phyloP scores from a whole-genome alignment of 345 rosid genomes.

The Brassica cretica region DNA sequence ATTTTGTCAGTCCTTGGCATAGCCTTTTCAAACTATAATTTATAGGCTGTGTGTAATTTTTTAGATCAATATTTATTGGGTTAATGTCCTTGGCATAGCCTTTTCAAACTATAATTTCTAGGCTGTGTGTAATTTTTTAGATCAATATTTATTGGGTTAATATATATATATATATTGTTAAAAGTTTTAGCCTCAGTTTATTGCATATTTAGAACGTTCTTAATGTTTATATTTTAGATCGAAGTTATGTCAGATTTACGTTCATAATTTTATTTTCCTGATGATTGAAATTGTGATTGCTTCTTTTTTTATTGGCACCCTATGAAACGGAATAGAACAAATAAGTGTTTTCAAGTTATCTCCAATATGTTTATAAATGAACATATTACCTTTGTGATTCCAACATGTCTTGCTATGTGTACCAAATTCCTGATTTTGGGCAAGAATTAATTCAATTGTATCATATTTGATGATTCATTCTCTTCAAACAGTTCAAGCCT shows the following conservation, averaged over 20 bases:
- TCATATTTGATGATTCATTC: background rate
- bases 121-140: background rate
- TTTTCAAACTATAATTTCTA: background rate
- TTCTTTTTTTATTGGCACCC: background rate
- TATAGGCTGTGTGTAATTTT: background rate
- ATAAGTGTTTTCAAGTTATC: background rate
- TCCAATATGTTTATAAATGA: background rate
- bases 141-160: background rate
- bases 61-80: background rate
- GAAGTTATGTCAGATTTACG: background rate
- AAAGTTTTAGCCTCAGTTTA: too few species aligned
- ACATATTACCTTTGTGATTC: background rate
- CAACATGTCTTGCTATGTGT: background rate
- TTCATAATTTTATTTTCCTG: background rate
- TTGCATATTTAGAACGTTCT: background rate
- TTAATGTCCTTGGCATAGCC: background rate
- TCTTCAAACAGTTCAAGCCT: constrained; percentile 49
- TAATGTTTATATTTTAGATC: background rate
- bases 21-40: background rate
- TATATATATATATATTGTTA: too few species aligned
- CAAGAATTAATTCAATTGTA: background rate
- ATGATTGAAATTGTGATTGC: background rate
- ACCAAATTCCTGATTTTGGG: background rate
- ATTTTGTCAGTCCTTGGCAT: background rate
- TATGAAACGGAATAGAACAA: background rate